Base-by-base conservation (phyloP, 306 rosid genomes). In the Sicyos edulis region DNA sequence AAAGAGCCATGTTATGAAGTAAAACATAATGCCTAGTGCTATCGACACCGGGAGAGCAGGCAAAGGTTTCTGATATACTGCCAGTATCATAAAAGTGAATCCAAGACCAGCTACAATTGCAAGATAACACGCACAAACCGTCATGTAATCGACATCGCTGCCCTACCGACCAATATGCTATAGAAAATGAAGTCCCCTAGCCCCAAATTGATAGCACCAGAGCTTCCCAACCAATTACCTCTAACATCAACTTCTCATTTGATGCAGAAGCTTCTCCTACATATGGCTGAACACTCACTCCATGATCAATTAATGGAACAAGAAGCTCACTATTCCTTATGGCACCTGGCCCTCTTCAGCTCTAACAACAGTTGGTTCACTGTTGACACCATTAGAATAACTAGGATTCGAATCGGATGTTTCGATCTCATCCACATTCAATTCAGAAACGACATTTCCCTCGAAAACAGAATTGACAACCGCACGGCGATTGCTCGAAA, bases 81-180 rank as follows among this genome's bases (percentile, higher is more conserved):
- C 93, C 84, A 93, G 75, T n/a, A 90, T 88, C 76, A 90, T 80
- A 86, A 93, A 77, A 79, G 98, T 90, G 74, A 93, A 29, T 52
- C 98, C 98, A 13, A 90, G 90, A 73, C 98, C 97, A n/a, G 97
- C 97, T 77, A 93, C 79, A 53, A 93, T 93, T 10, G 98, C 98
- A 60, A 93, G 98, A 83, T 93, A 93, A 77, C 98, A 93, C 0
- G 97, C 96, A 80, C 90, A 93, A 74, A 90, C 97, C 0, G 97
- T 90, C 98, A 86, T 90, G 73, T 76, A 90, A 83, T 93, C 98
- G 74, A 93, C 98, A 93, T 90, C 2, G 97, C 98, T 2, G 98
- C 98, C 78, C 98, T 86, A 61, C 97, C 98, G 57, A 93, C 98
- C 88, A 93, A 80, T 71, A 93, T 91, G 72, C 98, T 90, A 58